Base-by-base conservation (phyloP, 1,284 basidiomycete species). In the Pascua guehoae region DNA sequence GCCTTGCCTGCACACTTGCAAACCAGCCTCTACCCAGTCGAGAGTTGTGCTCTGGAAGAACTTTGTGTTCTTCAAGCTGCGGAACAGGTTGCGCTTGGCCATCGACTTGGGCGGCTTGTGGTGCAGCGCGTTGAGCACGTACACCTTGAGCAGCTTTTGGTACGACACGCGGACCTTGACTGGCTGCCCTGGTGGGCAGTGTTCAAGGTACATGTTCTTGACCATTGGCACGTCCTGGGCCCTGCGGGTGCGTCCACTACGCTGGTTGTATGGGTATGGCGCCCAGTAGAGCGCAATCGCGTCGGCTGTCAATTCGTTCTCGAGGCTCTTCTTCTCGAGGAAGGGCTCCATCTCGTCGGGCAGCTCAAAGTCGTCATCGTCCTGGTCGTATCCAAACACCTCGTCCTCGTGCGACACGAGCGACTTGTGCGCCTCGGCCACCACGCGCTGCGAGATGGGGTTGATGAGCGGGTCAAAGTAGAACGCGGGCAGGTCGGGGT, bases 131-230 rank as follows among this genome's bases (percentile, higher is more conserved):
- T 98, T 99, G 65, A 97, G 81, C 38, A 99, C 95, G 78, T 85
- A 98, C 71, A 88, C 89, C 78, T 98, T 99, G 63, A 98, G 83
- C 69, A 99, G 82, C 80, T 99, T 99, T 81, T 99, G 96, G 73
- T 99, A 98, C 42, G 94, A 98, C 1, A 99, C 96, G 66, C 96
- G 88, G 67, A 98, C 91, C 83, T 99, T 99, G 73, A 98, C 95
- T 0, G 94, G 86, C 75, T 96, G 92, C 51, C 87, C 88, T 0
- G 93, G 91, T 39, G 96, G 96, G 74, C 94, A 98, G 75, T 98
- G 96, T 76, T 99, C 96, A 44, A 98, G 82, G 68, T 94, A 95
- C 89, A 95, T 98, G 69, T 91, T 89, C 82, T 98, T 98, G 66
- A 98, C 89, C 54, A 98, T 82, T 1, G 96, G 93, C 7, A 98